Conservation (phyloP, 2,329 filamentous ascomycete genomes). For the Curvularia lunata region DNA sequence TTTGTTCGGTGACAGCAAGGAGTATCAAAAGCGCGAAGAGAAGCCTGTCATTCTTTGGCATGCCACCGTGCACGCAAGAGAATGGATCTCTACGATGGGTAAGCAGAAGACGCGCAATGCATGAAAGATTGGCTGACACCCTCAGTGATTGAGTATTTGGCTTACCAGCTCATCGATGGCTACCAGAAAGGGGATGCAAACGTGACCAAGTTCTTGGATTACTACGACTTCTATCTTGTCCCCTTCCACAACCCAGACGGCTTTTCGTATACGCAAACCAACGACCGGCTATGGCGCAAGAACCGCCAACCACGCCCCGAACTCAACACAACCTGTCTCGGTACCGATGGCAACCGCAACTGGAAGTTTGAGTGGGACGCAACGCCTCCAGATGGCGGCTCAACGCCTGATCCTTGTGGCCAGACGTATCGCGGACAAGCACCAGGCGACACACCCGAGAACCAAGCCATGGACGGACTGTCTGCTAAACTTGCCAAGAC, state of each 20-base stretch:
- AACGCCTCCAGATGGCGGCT: constrained; percentile 34
- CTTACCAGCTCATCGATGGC: constrained; percentile 37
- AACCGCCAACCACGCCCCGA: constrained; percentile 43
- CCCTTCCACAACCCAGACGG: constrained; percentile 45
- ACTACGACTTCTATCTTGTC: constrained; percentile 44
- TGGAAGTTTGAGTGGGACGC: constrained; percentile 44
- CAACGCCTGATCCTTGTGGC: constrained; percentile 39
- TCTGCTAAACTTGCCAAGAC: constrained; percentile 49
- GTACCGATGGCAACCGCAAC: constrained; percentile 47
- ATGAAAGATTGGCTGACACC: background rate
- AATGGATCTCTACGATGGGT: constrained; percentile 26
- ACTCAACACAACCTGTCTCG: constrained; percentile 35
- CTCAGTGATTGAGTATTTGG: constrained; percentile 41
- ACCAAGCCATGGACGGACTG: constrained; percentile 52
- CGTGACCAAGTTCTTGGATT: constrained; percentile 39
- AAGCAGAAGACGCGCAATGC: constrained; percentile 12
- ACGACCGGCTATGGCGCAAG: constrained; percentile 46
- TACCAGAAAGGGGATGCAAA: constrained; percentile 35
- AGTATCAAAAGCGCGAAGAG: constrained; percentile 20
- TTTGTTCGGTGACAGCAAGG: constrained; percentile 29
- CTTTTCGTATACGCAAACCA: constrained; percentile 45
- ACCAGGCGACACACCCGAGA: constrained; percentile 42
- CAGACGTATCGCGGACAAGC: constrained; percentile 44
- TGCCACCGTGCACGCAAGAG: constrained; percentile 44
- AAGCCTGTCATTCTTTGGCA: constrained; percentile 46